phyloP scores from a whole-genome alignment of 768 basidiomycete species.

The Boletus tomentosulus region DNA sequence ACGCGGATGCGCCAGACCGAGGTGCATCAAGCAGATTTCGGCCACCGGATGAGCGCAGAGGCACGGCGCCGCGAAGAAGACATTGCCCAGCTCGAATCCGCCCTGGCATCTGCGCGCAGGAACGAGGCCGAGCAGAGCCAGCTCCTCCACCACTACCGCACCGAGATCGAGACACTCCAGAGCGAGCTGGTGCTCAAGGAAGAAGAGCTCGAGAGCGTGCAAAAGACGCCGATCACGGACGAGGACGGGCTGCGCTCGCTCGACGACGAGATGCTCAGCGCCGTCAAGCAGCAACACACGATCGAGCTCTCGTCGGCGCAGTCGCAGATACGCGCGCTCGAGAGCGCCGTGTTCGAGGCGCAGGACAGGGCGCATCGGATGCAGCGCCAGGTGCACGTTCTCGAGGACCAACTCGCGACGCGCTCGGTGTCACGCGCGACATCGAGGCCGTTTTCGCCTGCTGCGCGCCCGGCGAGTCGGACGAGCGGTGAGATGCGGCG shows the following conservation, averaged over 20 bases:
- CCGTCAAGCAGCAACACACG: conserved; percentile 66
- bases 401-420: conserved; percentile 62
- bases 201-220: conserved; percentile 60
- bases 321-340: conserved; percentile 73
- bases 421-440: conserved; percentile 41
- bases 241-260: conserved; percentile 46
- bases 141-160: conserved; percentile 58
- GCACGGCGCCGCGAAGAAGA: conserved; percentile 52
- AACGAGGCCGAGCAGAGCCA: conserved; percentile 59
- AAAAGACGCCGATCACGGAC: conserved; percentile 35
- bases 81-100: conserved; percentile 45
- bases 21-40: conserved; percentile 50
- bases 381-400: conserved; percentile 59
- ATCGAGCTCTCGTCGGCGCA: conserved; percentile 80
- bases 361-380: conserved; percentile 63
- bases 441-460: conserved; percentile 43
- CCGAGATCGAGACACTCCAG: conserved; percentile 69
- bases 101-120: conserved; percentile 45
- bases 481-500: conserved; percentile 37
- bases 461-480: conserved; percentile 30
- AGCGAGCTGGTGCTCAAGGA: conserved; percentile 58
- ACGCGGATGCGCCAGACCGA: conserved; percentile 53
- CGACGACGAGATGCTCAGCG: conserved; percentile 70
- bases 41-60: conserved; percentile 47
- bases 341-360: conserved; percentile 68